These are phyloP conservation scores for Crucibulum laeve DNA, from an alignment of 768 basidiomycete species.

Conservation along the genomic window DNA sequence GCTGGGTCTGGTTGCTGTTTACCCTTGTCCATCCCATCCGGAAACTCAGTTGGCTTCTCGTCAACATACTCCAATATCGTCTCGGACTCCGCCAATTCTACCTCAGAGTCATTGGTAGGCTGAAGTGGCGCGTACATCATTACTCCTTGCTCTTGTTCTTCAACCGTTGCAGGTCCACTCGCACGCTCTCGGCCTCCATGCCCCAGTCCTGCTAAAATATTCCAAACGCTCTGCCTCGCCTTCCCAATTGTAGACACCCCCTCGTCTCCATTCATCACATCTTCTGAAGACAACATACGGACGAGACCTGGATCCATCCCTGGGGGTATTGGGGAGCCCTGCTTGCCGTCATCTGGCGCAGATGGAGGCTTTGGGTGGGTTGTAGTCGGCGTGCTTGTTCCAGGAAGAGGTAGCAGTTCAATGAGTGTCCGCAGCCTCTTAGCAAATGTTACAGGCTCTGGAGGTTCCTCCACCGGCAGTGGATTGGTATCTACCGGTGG, in stretches of 20 bases:
- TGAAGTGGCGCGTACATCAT: slow-evolving; percentile 77
- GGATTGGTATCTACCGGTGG: not conserved
- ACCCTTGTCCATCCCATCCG: slow-evolving; percentile 1
- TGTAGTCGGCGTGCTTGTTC: slow-evolving; percentile 13
- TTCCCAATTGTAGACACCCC: slow-evolving; percentile 17
- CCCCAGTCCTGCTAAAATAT: slow-evolving; percentile 48
- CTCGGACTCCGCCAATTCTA: slow-evolving; percentile 68
- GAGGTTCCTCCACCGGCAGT: no score
- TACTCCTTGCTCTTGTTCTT: slow-evolving; percentile 49
- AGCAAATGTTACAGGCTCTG: slow-evolving; percentile 33
- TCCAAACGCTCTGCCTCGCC: slow-evolving; percentile 50
- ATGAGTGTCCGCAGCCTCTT: slow-evolving; percentile 29
- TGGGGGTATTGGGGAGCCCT: slow-evolving; percentile 34
- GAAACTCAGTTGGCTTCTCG: slow-evolving; percentile 19
- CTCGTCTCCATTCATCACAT: slow-evolving; percentile 57
- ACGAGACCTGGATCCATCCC: slow-evolving; percentile 44
- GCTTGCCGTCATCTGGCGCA: slow-evolving; percentile 15
- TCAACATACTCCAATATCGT: slow-evolving; percentile 41
- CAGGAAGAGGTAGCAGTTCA: slow-evolving; percentile 29
- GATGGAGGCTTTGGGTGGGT: slow-evolving; percentile 7
- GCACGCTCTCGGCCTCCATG: slow-evolving; percentile 15
- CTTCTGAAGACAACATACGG: slow-evolving; percentile 49
- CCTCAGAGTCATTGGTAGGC: slow-evolving; percentile 55
- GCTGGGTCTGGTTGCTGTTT: slow-evolving; percentile 6
- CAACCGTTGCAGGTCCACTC: slow-evolving; percentile 22